Evolutionary conservation across 495 filamentous ascomycete genomes (phyloP).

Genomic region (Viridothelium virens): DNA sequence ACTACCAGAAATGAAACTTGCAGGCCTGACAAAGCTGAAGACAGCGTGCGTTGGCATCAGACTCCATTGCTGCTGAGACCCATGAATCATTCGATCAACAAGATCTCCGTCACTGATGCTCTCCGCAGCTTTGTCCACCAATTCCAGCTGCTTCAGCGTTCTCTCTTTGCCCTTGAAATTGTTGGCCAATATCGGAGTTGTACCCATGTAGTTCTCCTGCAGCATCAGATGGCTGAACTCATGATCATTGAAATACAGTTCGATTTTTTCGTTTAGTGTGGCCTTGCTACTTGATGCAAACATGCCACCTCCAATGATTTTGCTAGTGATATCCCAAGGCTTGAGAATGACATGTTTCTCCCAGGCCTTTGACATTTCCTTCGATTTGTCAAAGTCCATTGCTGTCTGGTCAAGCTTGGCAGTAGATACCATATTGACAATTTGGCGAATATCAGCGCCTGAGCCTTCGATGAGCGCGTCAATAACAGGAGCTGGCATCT

Average conservation of each 20-base stretch:
- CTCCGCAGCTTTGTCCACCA: constrained; percentile 77
- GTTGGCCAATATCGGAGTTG: constrained; percentile 58
- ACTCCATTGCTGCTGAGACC: constrained; percentile 94
- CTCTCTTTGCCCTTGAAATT: constrained; percentile 49
- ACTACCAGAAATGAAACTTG: constrained; percentile 80
- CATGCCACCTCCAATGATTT: constrained; percentile 80
- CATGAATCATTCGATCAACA: constrained; percentile 96
- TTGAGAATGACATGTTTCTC: constrained; percentile 95
- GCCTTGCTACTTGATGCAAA: constrained; percentile 73
- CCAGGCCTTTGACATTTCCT: constrained; percentile 93
- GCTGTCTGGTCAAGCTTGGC: constrained; percentile 74
- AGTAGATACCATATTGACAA: constrained; percentile 97
- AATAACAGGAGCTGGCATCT: constrained; percentile 76
- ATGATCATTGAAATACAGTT: constrained; percentile 98
- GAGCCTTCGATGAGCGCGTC: constrained; percentile 93
- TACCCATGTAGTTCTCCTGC: constrained; percentile 92
- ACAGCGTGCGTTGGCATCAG: constrained; percentile 97
- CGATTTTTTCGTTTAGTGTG: constrained; percentile 92
- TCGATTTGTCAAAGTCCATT: constrained; percentile 74
- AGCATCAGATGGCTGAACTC: constrained; percentile 96
- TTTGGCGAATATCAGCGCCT: constrained; percentile 89
- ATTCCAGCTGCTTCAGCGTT: constrained; percentile 71
- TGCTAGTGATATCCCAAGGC: constrained; percentile 94
- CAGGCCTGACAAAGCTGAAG: constrained; percentile 87
- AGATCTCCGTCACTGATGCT: constrained; percentile 97